Evolutionary conservation across 495 filamentous ascomycete genomes (phyloP).

Genomic region (Aspergillus taichungensis): DNA sequence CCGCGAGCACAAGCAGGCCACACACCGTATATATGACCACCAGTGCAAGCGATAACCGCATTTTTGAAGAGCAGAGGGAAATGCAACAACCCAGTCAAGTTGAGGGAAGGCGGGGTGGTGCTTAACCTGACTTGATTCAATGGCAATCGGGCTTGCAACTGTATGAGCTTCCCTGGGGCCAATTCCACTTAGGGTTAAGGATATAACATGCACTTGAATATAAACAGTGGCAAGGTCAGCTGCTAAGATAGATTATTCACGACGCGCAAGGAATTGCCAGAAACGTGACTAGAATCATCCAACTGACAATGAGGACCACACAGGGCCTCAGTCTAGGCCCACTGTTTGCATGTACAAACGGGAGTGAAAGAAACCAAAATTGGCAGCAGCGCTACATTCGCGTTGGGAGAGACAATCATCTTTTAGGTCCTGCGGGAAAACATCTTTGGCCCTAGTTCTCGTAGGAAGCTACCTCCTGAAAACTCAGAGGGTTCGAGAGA

Average conservation of each 20-base stretch:
- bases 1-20: slow-evolving; percentile 9
- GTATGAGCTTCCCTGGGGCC: background rate
- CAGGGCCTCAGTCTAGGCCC: slow-evolving; percentile 1
- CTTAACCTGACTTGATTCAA: background rate
- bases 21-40: slow-evolving; percentile 8
- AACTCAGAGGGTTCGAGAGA: slow-evolving; percentile 2
- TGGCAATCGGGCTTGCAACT: background rate
- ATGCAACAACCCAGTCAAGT: too few relatives aligned
- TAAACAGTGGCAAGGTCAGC: background rate
- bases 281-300: slow-evolving; percentile 11
- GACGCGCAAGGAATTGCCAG: slow-evolving; percentile 3
- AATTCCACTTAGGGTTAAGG: slow-evolving; percentile 4
- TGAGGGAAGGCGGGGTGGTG: background rate
- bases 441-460: background rate
- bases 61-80: background rate
- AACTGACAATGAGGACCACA: background rate
- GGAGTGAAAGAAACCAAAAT: background rate
- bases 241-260: background rate
- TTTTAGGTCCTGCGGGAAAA: slow-evolving; percentile 1
- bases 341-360: slow-evolving; percentile 9
- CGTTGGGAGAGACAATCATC: background rate
- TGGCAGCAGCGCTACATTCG: slow-evolving; percentile 1
- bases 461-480: slow-evolving; percentile 3
- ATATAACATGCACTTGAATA: background rate
- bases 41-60: slow-evolving; percentile 8